A percentile compares a stretch with the other conserved stretches of the same genome.
Evolutionary conservation across 1,284 basidiomycete species (phyloP).

Genomic region (Leucoagaricus sp.): DNA sequence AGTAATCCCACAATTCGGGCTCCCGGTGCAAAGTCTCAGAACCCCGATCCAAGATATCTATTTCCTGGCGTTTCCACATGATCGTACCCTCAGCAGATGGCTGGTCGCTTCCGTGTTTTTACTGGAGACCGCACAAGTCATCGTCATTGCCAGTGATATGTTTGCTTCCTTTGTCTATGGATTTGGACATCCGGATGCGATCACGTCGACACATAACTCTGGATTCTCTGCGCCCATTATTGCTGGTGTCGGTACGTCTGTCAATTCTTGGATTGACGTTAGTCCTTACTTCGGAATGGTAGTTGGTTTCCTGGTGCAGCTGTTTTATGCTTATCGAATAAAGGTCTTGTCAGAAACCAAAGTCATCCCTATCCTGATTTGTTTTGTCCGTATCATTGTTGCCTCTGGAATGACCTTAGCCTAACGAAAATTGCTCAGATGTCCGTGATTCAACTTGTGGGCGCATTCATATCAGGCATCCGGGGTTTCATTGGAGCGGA

Average conservation of each 20-base stretch:
- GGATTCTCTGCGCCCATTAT: constrained; percentile 3
- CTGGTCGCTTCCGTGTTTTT: background rate
- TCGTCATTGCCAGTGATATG: constrained; percentile 5
- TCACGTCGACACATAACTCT: background rate
- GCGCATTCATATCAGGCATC: background rate
- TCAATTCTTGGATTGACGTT: background rate
- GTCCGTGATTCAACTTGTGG: constrained; percentile 2
- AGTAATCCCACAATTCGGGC: background rate
- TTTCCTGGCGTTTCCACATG: constrained; percentile 3
- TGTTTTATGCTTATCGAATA: constrained; percentile 9
- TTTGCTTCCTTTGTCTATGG: background rate
- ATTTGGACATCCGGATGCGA: constrained; percentile 2
- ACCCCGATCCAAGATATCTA: constrained; percentile 4
- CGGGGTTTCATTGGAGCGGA: constrained; percentile 4
- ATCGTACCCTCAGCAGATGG: background rate
- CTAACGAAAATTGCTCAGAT: background rate
- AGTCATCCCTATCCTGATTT: background rate
- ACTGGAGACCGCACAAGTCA: constrained; percentile 3
- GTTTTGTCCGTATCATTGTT: too few species aligned
- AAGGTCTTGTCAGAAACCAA: background rate
- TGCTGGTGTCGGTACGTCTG: background rate
- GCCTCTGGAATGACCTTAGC: too few species aligned
- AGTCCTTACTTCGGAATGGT: background rate
- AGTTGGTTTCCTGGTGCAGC: constrained; percentile 8
- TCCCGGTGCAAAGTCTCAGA: background rate